Evolutionary conservation across 2,329 filamentous ascomycete genomes (phyloP), one percentile per base, ranked within the genome.

Genomic region (Calonectria pauciramosa): DNA sequence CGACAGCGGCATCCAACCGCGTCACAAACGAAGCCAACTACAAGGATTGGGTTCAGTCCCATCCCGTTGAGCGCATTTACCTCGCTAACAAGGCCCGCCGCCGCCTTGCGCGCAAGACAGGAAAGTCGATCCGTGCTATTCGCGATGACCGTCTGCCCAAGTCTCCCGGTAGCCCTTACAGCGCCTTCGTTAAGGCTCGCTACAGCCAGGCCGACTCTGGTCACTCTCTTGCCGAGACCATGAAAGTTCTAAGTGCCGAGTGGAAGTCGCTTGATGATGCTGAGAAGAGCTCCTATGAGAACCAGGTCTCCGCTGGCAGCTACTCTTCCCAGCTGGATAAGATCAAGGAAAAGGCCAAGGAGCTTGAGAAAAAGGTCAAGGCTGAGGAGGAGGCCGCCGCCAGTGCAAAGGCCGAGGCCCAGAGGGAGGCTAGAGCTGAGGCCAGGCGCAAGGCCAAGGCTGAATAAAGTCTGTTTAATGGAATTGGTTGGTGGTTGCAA

Each of bases 101-200:
- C 10, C 75, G 74, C 32, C 85, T 92, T 60, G 82, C 82, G 71
- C 84, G 81, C 68, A 84, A 86, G 70, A 79, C 80, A 67, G 75
- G 79, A 64, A 79, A 81, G 76, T 79, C 70, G 28, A 4, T 38
- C 52, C n/a, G 67, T 23, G 1, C 69, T 23, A 86, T 92, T 76
- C 76, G 74, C 2, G 90, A 92, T 78, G 83, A 86, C 3, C 90
- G 90, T 51, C 75, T 84, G 41, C 90, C 90, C 76, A 88, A 86
- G 81, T 78, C 76, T 44, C 78, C 86, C 14, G 0, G 44, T 16
- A 79, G 68, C 16, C 30, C 85, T 32, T 91, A 80, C 76, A 63
- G 69, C 11, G 71, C 83, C 5, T 91, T 83, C 81, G 70, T 85
- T 71, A 84, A 85, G 80, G 80, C 78, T 10, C 79, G 81, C 36